A percentile compares a stretch with the other conserved stretches of the same genome.
Conservation (phyloP, 768 basidiomycete genomes). For the Boletus barrowsii region DNA sequence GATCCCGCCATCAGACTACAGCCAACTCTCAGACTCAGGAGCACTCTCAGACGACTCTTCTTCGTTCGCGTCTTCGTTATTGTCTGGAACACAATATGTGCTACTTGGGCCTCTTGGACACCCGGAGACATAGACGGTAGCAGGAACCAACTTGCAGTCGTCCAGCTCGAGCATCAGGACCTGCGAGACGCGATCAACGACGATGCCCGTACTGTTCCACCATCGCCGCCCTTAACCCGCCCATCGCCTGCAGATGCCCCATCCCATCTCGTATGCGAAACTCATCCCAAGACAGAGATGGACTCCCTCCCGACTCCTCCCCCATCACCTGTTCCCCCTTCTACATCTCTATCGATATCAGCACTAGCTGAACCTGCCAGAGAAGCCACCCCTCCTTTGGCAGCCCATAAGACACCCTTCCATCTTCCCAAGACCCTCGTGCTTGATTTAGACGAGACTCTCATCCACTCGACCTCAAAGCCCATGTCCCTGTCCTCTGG, state of each 20-base stretch:
- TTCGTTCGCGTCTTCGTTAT: slow-evolving; percentile 67
- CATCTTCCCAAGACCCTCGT: slow-evolving; percentile 91
- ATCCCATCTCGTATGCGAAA: slow-evolving; percentile 2
- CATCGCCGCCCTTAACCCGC: slow-evolving; percentile 24
- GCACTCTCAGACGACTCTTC: slow-evolving; percentile 57
- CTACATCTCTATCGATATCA: slow-evolving; percentile 10
- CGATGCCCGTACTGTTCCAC: slow-evolving; percentile 17
- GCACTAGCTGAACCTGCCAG: slow-evolving; percentile 31
- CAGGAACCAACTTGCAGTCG: slow-evolving; percentile 6
- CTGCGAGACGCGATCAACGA: slow-evolving; percentile 7
- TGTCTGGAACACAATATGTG: slow-evolving; percentile 66
- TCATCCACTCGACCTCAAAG: slow-evolving; percentile 95
- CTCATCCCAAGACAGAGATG: slow-evolving; percentile 13
- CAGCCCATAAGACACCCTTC: slow-evolving; percentile 62
- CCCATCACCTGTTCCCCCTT: slow-evolving; percentile 16
- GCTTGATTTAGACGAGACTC: slow-evolving; percentile 95
- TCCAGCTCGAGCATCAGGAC: slow-evolving; percentile 8
- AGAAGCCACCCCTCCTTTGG: slow-evolving; percentile 48
- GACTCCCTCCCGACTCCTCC: slow-evolving; percentile 25
- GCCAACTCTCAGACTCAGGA: slow-evolving; percentile 36
- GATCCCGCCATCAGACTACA: slow-evolving; percentile 37
- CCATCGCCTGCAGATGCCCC: slow-evolving; percentile 21
- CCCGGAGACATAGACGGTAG: slow-evolving; percentile 24
- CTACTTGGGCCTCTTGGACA: slow-evolving; percentile 52
- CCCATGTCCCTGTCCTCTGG: slow-evolving; percentile 50